A percentile compares a stretch with the other conserved stretches of the same genome.
Conservation (phyloP, 2,329 filamentous ascomycete genomes). For the Cytospora leucostoma region DNA sequence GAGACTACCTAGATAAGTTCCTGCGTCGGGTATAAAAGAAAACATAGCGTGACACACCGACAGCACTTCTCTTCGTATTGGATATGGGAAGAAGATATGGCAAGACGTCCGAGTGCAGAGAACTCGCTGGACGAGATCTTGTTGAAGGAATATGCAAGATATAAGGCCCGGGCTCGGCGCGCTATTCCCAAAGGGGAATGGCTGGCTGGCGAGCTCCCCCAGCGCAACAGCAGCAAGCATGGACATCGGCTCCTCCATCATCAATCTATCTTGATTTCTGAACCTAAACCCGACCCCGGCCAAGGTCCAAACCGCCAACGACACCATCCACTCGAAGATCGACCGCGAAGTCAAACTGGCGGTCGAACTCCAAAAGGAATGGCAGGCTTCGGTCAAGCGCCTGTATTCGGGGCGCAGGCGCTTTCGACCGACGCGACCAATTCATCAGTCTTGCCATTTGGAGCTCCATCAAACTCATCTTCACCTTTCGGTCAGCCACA, state of each 20-base stretch:
- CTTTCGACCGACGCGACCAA: conserved; percentile 25
- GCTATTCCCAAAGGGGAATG: conserved; percentile 19
- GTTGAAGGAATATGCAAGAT: neutral
- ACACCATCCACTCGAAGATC: conserved; percentile 9
- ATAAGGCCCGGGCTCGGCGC: neutral
- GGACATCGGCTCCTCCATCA: conserved; percentile 19
- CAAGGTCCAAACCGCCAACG: conserved; percentile 6
- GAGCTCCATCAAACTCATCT: conserved; percentile 23
- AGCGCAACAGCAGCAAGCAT: conserved; percentile 18
- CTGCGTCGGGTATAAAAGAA: neutral
- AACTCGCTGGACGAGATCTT: conserved; percentile 13
- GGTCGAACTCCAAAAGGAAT: conserved; percentile 22
- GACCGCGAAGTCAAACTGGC: conserved; percentile 16
- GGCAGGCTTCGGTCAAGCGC: conserved; percentile 28
- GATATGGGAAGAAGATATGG: neutral
- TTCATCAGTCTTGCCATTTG: conserved; percentile 26
- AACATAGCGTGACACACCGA: neutral
- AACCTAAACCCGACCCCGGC: conserved; percentile 3
- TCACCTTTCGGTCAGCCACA: conserved; percentile 21
- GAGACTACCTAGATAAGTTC: neutral
- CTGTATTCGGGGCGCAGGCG: conserved; percentile 29
- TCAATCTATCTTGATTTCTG: conserved; percentile 1
- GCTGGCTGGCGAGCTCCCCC: conserved; percentile 12
- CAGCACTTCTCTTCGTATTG: neutral
- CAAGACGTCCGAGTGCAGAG: neutral